Evolutionary conservation across 163 green algal genomes (phyloP).

Genomic region (Scenedesmus sp.): DNA sequence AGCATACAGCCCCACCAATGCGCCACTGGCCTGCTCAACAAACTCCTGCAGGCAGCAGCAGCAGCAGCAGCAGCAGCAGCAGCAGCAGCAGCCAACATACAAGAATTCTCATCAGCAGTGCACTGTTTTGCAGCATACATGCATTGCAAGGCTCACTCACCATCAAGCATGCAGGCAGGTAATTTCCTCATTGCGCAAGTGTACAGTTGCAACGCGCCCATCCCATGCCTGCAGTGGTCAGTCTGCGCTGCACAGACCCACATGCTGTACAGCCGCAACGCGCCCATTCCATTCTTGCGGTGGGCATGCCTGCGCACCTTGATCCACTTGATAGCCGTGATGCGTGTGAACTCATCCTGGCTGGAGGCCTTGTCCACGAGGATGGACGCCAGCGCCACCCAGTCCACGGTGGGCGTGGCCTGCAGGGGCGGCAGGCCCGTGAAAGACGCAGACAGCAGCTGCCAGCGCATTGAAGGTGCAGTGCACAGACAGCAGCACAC

Average conservation of each 20-base stretch:
- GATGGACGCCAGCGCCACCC: conserved; percentile 68
- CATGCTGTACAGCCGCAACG: too few species aligned
- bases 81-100: too few species aligned
- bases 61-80: neutral
- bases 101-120: neutral
- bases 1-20: conserved; percentile 82
- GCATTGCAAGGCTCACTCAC: neutral
- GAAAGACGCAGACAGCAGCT: neutral
- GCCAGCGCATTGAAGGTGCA: neutral
- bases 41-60: conserved; percentile 70
- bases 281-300: too few species aligned
- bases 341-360: conserved; percentile 82
- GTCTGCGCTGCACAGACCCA: neutral
- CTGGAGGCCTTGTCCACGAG: conserved; percentile 69
- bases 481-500: neutral
- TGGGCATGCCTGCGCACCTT: conserved; percentile 31
- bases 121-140: neutral
- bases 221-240: neutral
- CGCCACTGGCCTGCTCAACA: conserved; percentile 74
- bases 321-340: conserved; percentile 87
- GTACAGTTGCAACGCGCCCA: too few species aligned
- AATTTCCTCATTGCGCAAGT: too few species aligned
- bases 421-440: conserved; percentile 39
- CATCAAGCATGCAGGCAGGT: too few species aligned
- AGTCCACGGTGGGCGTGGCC: conserved; percentile 66